Evolutionary conservation across 2,329 filamentous ascomycete species (phyloP).

Genomic region (Huntiella abstrusa): DNA sequence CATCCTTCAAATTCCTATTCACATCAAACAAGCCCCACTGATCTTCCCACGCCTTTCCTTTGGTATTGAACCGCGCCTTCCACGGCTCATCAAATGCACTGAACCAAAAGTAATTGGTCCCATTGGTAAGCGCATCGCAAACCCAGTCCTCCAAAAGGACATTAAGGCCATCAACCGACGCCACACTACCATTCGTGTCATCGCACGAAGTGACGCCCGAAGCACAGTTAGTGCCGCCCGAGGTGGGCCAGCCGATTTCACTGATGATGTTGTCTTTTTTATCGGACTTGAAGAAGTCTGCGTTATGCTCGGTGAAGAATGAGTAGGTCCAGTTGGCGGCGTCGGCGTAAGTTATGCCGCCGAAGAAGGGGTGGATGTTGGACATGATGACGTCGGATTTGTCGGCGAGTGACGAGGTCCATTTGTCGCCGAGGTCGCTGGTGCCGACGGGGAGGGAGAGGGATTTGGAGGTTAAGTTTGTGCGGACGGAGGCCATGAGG

Average conservation of each 20-base stretch:
- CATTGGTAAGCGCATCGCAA: constrained; percentile 59
- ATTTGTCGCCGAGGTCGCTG: constrained; percentile 76
- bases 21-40: constrained; percentile 88
- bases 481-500: constrained; percentile 48
- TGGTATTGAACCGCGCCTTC: constrained; percentile 59
- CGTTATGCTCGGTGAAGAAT: constrained; percentile 62
- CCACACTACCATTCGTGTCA: constrained; percentile 45
- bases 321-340: constrained; percentile 64
- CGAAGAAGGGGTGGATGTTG: constrained; percentile 94
- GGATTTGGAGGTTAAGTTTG: constrained; percentile 48
- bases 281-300: constrained; percentile 43
- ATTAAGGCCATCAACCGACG: constrained; percentile 65
- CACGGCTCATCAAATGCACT: constrained; percentile 93
- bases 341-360: constrained; percentile 46
- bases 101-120: constrained; percentile 94
- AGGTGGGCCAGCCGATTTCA: constrained; percentile 80
- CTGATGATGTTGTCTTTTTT: constrained; percentile 57
- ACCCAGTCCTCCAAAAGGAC: constrained; percentile 74
- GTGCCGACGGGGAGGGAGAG: constrained; percentile 65
- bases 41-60: constrained; percentile 67
- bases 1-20: constrained; percentile 63
- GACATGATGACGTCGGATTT: constrained; percentile 82
- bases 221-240: constrained; percentile 57
- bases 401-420: constrained; percentile 49
- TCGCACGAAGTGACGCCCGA: constrained; percentile 30